Conservation (phyloP, 345 rosid species). For the Jatropha curcas region DNA sequence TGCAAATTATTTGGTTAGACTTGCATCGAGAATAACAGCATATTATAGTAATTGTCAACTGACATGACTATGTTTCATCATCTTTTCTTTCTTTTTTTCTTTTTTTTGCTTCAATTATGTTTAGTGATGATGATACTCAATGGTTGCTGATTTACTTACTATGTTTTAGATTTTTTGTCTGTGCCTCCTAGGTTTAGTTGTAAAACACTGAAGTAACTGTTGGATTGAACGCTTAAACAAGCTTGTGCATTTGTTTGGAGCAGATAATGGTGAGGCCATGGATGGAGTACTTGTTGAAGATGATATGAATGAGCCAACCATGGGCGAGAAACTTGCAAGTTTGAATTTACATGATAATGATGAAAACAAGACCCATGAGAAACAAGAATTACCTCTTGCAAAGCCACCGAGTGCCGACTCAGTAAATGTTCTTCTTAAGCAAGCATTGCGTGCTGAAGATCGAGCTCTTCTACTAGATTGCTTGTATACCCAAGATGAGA, state of each 20-base stretch:
- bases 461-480: slow-evolving; percentile 85
- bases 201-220: neutral
- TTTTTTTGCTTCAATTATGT: neutral
- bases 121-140: neutral
- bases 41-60: neutral
- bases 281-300: slow-evolving; percentile 66
- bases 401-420: slow-evolving; percentile 94
- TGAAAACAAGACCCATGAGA: slow-evolving; percentile 31
- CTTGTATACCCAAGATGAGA: slow-evolving; percentile 81
- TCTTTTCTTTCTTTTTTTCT: neutral
- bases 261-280: slow-evolving; percentile 61
- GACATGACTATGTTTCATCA: neutral
- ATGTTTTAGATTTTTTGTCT: neutral
- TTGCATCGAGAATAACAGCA: neutral
- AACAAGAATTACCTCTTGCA: slow-evolving; percentile 29
- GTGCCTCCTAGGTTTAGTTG: too few species aligned
- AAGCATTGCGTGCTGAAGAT: slow-evolving; percentile 88
- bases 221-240: neutral
- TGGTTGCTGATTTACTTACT: neutral
- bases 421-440: slow-evolving; percentile 73
- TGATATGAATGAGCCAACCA: slow-evolving; percentile 77
- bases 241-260: slow-evolving; percentile 8
- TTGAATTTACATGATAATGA: slow-evolving; percentile 46
- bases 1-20: neutral
- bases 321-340: slow-evolving; percentile 82